Conservation (phyloP, 768 basidiomycete genomes). For the Boletus huronensis region DNA sequence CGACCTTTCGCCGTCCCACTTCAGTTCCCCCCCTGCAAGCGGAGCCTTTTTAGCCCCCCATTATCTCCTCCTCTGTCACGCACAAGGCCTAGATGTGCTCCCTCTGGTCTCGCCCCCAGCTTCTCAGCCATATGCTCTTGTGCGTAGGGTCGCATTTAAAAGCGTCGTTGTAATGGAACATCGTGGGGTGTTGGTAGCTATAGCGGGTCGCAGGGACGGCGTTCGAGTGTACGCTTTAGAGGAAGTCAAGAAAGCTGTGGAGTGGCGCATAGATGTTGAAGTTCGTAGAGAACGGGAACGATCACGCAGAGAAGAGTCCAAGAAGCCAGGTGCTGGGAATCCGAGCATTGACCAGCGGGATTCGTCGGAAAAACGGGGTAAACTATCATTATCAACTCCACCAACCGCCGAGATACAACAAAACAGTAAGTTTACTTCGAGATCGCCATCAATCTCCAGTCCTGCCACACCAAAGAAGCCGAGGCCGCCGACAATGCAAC, state of each 20-base stretch:
- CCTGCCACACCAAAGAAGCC: constrained; percentile 23
- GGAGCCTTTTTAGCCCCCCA: constrained; percentile 81
- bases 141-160: constrained; percentile 79
- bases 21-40: constrained; percentile 68
- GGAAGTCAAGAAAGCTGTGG: constrained; percentile 80
- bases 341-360: constrained; percentile 37
- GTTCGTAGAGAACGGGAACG: constrained; percentile 71
- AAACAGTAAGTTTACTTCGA: constrained; percentile 17
- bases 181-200: constrained; percentile 85
- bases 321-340: constrained; percentile 42
- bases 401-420: constrained; percentile 34
- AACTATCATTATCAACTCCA: constrained; percentile 49
- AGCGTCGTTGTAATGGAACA: constrained; percentile 92
- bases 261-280: constrained; percentile 85
- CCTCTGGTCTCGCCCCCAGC: constrained; percentile 73
- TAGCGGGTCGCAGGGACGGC: constrained; percentile 81
- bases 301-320: constrained; percentile 62
- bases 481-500: constrained; percentile 25
- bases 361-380: constrained; percentile 45
- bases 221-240: constrained; percentile 87
- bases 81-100: constrained; percentile 84
- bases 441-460: constrained; percentile 19
- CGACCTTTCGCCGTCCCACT: constrained; percentile 71
- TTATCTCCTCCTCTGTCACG: constrained; percentile 78
- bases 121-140: constrained; percentile 74